phyloP scores from a whole-genome alignment of 768 basidiomycete species.

The Pisolithus marmoratus region DNA sequence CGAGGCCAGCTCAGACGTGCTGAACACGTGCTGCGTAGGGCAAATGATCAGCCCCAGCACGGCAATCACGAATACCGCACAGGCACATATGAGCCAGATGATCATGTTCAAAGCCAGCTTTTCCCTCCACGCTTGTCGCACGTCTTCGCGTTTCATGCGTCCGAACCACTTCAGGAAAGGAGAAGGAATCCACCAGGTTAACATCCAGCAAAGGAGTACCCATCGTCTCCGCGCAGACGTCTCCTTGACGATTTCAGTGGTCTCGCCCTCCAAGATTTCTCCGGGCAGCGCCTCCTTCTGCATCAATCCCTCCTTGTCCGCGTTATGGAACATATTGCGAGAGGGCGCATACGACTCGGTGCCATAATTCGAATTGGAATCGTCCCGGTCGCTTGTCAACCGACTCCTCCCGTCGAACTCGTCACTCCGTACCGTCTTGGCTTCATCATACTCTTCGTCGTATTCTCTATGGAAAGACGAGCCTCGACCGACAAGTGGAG shows the following conservation, averaged over 20 bases:
- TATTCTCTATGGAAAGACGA: constrained; percentile 80
- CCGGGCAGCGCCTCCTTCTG: constrained; percentile 84
- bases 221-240: constrained; percentile 75
- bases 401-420: constrained; percentile 79
- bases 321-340: constrained; percentile 90
- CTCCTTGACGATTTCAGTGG: constrained; percentile 82
- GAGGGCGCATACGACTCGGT: constrained; percentile 93
- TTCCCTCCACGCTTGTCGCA: constrained; percentile 96
- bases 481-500: constrained; percentile 80
- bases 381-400: constrained; percentile 72
- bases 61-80: constrained; percentile 89
- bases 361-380: constrained; percentile 75
- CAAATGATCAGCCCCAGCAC: constrained; percentile 86
- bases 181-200: constrained; percentile 91
- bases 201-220: constrained; percentile 80
- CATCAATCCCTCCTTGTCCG: constrained; percentile 62
- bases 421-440: constrained; percentile 65
- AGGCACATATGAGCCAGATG: constrained; percentile 92
- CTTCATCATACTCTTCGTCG: constrained; percentile 75
- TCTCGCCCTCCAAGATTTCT: constrained; percentile 84
- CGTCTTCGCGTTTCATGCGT: constrained; percentile 90
- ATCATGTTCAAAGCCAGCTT: constrained; percentile 92
- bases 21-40: constrained; percentile 91
- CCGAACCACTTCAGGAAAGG: constrained; percentile 65
- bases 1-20: constrained; percentile 61